A percentile compares a stretch with the other conserved stretches of the same genome.
Conservation (phyloP, 2,329 filamentous ascomycete species). For the Pseudonectria buxi region DNA sequence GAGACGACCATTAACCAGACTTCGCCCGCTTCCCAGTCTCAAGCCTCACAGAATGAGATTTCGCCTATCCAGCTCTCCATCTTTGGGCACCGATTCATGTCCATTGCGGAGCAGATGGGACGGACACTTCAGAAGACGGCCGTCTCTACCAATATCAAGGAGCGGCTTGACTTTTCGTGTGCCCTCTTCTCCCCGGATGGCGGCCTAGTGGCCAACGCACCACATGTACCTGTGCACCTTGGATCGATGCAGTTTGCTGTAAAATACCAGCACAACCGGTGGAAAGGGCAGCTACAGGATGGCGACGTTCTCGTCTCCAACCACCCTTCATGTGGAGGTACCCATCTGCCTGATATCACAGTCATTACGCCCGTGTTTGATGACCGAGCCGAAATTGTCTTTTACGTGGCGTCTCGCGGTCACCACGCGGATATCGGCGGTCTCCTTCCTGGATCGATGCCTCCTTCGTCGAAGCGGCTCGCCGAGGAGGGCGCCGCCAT, state of each 20-base stretch:
- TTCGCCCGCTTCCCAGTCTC: conserved; percentile 1
- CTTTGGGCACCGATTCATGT: conserved; percentile 78
- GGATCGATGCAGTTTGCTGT: conserved; percentile 78
- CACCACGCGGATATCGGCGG: conserved; percentile 55
- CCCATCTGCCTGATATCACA: conserved; percentile 33
- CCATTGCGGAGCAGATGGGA: conserved; percentile 79
- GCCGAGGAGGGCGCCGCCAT: conserved; percentile 61
- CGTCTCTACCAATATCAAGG: conserved; percentile 73
- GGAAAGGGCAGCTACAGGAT: conserved; percentile 40
- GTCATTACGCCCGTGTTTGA: conserved; percentile 54
- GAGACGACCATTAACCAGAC: conserved; percentile 5
- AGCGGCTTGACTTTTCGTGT: conserved; percentile 74
- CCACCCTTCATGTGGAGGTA: conserved; percentile 29
- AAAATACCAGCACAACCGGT: conserved; percentile 60
- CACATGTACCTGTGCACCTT: conserved; percentile 69
- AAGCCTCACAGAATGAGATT: conserved; percentile 28
- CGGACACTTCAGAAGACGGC: conserved; percentile 72
- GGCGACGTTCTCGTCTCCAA: conserved; percentile 33
- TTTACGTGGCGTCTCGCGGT: conserved; percentile 23
- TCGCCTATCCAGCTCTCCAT: conserved; percentile 70
- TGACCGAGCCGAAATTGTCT: conserved; percentile 26
- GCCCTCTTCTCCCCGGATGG: conserved; percentile 71
- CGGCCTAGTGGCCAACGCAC: conserved; percentile 67
- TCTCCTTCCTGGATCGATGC: conserved; percentile 77
- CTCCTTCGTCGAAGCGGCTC: conserved; percentile 61